Evolutionary conservation across 768 basidiomycete genomes (phyloP).

Genomic region (Amanita jacksonii): DNA sequence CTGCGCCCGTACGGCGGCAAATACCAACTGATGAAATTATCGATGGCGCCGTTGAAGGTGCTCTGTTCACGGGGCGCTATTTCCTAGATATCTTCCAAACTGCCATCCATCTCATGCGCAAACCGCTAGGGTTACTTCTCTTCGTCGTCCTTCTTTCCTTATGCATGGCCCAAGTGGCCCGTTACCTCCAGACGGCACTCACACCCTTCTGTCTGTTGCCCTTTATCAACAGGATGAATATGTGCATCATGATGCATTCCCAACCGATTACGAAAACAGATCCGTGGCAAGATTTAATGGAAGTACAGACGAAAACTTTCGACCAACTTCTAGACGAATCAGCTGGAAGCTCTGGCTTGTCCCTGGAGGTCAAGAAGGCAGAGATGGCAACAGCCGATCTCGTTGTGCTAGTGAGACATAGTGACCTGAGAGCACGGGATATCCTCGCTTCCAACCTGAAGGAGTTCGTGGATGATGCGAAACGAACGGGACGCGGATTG

Average conservation of each 20-base stretch:
- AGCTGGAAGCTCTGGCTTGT: slow-evolving; percentile 47
- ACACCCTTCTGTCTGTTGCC: slow-evolving; percentile 57
- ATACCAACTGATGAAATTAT: slow-evolving; percentile 19
- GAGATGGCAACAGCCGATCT: slow-evolving; percentile 72
- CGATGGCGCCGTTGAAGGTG: slow-evolving; percentile 21
- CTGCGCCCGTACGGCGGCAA: slow-evolving; percentile 6
- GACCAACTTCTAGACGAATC: slow-evolving; percentile 54
- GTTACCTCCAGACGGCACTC: slow-evolving; percentile 36
- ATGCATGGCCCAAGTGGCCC: slow-evolving; percentile 29
- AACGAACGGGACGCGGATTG: slow-evolving; percentile 46
- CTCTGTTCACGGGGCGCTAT: slow-evolving; percentile 29
- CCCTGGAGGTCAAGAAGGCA: slow-evolving; percentile 63
- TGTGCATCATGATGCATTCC: slow-evolving; percentile 29
- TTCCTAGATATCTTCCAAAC: slow-evolving; percentile 35
- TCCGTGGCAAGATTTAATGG: slow-evolving; percentile 44
- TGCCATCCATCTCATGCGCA: slow-evolving; percentile 40
- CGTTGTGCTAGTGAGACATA: slow-evolving; percentile 49
- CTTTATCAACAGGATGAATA: slow-evolving; percentile 34
- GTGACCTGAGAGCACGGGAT: slow-evolving; percentile 54
- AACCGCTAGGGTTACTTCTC: slow-evolving; percentile 45
- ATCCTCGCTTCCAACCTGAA: slow-evolving; percentile 38
- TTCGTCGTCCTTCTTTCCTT: slow-evolving; percentile 42
- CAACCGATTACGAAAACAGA: slow-evolving; percentile 4
- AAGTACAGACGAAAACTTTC: slow-evolving; percentile 52
- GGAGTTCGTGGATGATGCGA: slow-evolving; percentile 53